Evolutionary conservation across 176 grass and related monocot genomes (phyloP), one percentile per base, ranked within the genome.

Genomic region (Musa beccarii): DNA sequence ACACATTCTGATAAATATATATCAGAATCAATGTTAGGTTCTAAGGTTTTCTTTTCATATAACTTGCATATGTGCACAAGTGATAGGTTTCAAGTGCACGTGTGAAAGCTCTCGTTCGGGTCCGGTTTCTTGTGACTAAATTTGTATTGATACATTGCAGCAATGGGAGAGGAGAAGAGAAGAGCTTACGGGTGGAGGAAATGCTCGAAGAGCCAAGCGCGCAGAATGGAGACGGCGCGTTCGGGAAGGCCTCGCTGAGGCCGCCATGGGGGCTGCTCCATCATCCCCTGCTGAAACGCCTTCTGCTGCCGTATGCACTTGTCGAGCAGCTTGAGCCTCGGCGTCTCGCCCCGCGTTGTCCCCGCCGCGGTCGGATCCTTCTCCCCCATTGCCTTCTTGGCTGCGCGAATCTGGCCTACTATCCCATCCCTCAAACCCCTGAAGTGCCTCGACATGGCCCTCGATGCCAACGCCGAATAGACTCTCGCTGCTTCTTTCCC

Each of bases 121-220:
- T 6, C 4, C 34, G 34, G 34, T 43, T 43, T 43, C 34, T 43
- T 5, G 34, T 43, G 34, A 43, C 34, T 43, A 43, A 43, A 43
- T 43, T 43, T 43, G 34, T 43, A 43, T 43, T 6, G 34, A 43
- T 43, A 43, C 34, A 5, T 43, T 43, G 34, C 34, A 43, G 34
- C 34, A 43, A 6, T 43, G 34, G 34, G 34, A 43, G 34, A 43
- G 34, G 34, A 43, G 34, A 22, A 66, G 63, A 59, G 68, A 72
- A 53, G 69, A 5, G 17, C 54, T 64, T 78, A 96, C 92, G 92
- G 92, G 75, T 92, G 89, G 34, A 96, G 92, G 74, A 96, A 96
- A 57, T 96, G 92, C 23, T 92, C 92, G 21, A 96, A 96, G 83
- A 96, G 89, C 92, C 92, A 96, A 1, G 89, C 87, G 2, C 92